These are phyloP conservation scores for Penicillium cataractarum DNA, from an alignment of 495 filamentous ascomycete species.

Conservation along the genomic window DNA sequence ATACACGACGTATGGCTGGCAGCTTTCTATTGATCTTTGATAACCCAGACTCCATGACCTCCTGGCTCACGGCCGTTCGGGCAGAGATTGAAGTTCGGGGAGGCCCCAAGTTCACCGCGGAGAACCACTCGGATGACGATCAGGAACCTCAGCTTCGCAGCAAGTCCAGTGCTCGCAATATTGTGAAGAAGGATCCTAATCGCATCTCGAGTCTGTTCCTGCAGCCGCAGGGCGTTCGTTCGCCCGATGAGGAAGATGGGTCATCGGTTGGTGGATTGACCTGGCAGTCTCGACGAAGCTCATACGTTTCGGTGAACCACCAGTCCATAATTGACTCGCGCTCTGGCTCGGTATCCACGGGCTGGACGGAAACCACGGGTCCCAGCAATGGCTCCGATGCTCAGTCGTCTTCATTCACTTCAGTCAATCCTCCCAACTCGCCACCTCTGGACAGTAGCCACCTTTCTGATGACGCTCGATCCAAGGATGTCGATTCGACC, in stretches of 20 bases:
- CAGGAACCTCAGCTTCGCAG: slow-evolving; percentile 45
- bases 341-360: slow-evolving; percentile 37
- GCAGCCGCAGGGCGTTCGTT: slow-evolving; percentile 47
- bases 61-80: slow-evolving; percentile 69
- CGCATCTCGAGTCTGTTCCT: slow-evolving; percentile 65
- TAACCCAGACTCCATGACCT: slow-evolving; percentile 81
- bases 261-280: slow-evolving; percentile 27
- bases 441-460: slow-evolving; percentile 18
- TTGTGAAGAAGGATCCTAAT: slow-evolving; percentile 56
- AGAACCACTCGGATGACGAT: slow-evolving; percentile 45
- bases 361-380: slow-evolving; percentile 31
- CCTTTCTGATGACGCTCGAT: slow-evolving; percentile 19
- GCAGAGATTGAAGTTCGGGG: slow-evolving; percentile 70
- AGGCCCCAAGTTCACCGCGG: slow-evolving; percentile 65
- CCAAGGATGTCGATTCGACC: slow-evolving; percentile 15
- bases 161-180: slow-evolving; percentile 38
- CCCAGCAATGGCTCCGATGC: slow-evolving; percentile 21
- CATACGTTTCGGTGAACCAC: slow-evolving; percentile 36
- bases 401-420: slow-evolving; percentile 22
- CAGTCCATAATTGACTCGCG: slow-evolving; percentile 39
- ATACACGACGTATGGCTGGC: slow-evolving; percentile 62
- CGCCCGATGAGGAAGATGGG: slow-evolving; percentile 33
- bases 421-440: slow-evolving; percentile 20
- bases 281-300: slow-evolving; percentile 36
- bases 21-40: slow-evolving; percentile 81